Evolutionary conservation across 2,329 filamentous ascomycete genomes (phyloP).

Genomic region (Trichoderma simmonsii): DNA sequence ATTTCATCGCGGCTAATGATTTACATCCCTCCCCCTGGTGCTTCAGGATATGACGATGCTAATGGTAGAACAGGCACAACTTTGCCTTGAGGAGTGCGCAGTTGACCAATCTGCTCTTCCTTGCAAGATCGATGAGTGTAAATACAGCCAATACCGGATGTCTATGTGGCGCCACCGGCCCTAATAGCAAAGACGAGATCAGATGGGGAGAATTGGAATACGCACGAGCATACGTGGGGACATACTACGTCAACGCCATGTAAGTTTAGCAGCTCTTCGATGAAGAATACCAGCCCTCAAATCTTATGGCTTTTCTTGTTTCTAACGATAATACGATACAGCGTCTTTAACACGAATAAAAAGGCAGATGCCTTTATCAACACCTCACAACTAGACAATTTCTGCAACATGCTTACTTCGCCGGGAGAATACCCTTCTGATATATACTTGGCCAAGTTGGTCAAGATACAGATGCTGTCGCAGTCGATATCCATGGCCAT

Average conservation of each 20-base stretch:
- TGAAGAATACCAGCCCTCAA: neutral
- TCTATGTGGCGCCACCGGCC: neutral
- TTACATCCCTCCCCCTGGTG: too few relatives aligned
- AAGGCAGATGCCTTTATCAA: conserved; percentile 48
- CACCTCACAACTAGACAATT: conserved; percentile 42
- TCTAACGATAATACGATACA: conserved; percentile 20
- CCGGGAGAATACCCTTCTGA: conserved; percentile 44
- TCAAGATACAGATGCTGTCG: conserved; percentile 46
- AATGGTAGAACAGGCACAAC: conserved; percentile 38
- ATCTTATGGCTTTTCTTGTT: neutral
- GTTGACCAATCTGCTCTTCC: conserved; percentile 47
- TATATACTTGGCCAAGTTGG: conserved; percentile 42
- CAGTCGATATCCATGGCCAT: conserved; percentile 46
- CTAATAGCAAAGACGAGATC: conserved; percentile 15
- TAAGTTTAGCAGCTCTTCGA: conserved; percentile 27
- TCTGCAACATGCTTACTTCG: conserved; percentile 42
- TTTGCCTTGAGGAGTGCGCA: conserved; percentile 49
- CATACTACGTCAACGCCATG: conserved; percentile 50
- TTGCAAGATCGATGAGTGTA: conserved; percentile 46
- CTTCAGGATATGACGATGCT: neutral
- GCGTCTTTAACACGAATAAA: conserved; percentile 46
- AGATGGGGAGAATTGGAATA: conserved; percentile 38
- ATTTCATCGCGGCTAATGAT: neutral
- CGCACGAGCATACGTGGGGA: conserved; percentile 47
- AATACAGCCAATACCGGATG: conserved; percentile 34